Conservation (phyloP, 1,284 basidiomycete genomes). For the Ceratobasidium sp. region DNA sequence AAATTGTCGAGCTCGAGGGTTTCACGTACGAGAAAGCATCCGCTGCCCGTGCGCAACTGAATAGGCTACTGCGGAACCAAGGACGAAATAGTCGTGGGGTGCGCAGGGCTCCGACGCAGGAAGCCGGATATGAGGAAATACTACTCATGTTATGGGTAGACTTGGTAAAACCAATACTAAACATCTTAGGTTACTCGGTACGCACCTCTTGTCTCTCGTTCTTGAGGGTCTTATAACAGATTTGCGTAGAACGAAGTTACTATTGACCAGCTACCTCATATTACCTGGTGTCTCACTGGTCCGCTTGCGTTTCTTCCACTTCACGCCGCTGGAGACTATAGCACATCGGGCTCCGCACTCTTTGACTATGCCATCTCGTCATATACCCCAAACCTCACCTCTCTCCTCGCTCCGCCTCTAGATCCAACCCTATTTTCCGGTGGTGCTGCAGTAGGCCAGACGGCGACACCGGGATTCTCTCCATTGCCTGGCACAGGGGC, state of each 20-base stretch:
- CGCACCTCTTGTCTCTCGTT: too few species aligned
- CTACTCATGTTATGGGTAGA: constrained; percentile 19
- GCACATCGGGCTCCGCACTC: too few species aligned
- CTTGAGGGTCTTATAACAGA: too few species aligned
- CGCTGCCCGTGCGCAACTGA: neutral
- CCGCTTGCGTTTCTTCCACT: constrained; percentile 52
- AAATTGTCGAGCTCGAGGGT: neutral
- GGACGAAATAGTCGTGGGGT: too few species aligned
- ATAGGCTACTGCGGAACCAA: neutral
- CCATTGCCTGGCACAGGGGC: neutral
- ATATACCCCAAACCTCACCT: constrained; percentile 51
- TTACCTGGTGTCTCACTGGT: constrained; percentile 50
- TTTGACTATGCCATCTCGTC: constrained; percentile 52
- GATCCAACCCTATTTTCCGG: too few species aligned
- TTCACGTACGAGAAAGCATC: neutral
- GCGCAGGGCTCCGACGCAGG: too few species aligned
- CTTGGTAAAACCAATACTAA: constrained; percentile 26
- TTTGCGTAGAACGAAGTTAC: too few species aligned
- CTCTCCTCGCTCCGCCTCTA: too few species aligned
- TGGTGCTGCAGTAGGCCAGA: too few species aligned
- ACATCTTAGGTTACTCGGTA: constrained; percentile 27
- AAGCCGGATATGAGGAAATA: too few species aligned
- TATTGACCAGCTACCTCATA: constrained; percentile 46
- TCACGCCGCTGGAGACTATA: constrained; percentile 53
- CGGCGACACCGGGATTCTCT: too few species aligned